Evolutionary conservation across 202 grass and related monocot species (phyloP), one percentile per base, ranked within the genome.

Genomic region (Bolboschoenoplectus hybrid): DNA sequence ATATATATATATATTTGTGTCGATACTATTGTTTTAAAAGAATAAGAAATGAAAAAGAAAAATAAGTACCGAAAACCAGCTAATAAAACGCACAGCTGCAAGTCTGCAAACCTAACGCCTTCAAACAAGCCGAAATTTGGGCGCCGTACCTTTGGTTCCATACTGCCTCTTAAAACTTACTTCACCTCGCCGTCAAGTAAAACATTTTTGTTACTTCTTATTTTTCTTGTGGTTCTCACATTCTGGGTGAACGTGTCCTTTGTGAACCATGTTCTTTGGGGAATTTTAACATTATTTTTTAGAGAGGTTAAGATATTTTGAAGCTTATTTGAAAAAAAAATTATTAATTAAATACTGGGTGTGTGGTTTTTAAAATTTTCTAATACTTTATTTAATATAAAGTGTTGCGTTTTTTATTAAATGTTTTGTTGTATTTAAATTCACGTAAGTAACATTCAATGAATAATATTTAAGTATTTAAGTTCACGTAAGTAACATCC

Each of bases 51-150:
- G 47, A 50, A 50, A 56, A 56, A 56, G 14, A 32, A 63, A 63
- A 63, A 8, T 63, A 17, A 63, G 26, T 7, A 26, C n/a, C 5
- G 1, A 63, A 63, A 32, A 32, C 26, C 19, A 34, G n/a, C 1
- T 6, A 8, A 49, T 13, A 34, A 13, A 52, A 51, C 46, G 19
- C 35, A 34, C 71, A 35, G 12, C 32, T 50, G 70, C 44, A 26
- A 26, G 26, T 26, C 26, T 26, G 26, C 26, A 26, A 26, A 49
- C 40, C 16, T 0, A 74, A 11, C 14, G 44, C 45, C 10, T 50
- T 74, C 3, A 4, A 47, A 43, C 12, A 53, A 50, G 80, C 80
- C 60, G 38, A 64, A 82, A 82, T 47, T 45, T 82, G 80, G 14
- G 32, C 67, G 40, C 20, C 11, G 43, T 13, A 83, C 26, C n/a